Evolutionary conservation across 2,329 filamentous ascomycete genomes (phyloP).

Genomic region (Ceratocystis cacaofunesta): DNA sequence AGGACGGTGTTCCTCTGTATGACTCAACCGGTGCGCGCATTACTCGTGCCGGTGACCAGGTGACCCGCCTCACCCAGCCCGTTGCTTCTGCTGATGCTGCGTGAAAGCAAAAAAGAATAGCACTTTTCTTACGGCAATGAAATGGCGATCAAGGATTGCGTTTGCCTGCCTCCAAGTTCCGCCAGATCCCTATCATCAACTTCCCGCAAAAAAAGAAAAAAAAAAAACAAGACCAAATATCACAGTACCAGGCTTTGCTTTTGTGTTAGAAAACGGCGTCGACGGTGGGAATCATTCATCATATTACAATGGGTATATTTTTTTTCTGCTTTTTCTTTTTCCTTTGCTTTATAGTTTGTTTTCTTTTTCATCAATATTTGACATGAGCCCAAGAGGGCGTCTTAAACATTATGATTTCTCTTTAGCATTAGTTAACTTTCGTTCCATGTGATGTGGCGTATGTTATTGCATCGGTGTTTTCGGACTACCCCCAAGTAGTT

Average conservation of each 20-base stretch:
- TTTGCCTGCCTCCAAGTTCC: background rate
- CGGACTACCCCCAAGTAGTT: background rate
- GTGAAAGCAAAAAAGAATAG: constrained; percentile 26
- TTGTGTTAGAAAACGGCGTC: constrained; percentile 10
- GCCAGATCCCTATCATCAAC: background rate
- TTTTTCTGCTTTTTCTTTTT: constrained; percentile 5
- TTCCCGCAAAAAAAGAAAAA: background rate
- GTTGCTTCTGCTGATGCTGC: constrained; percentile 74
- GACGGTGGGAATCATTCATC: constrained; percentile 5
- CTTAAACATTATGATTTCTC: background rate
- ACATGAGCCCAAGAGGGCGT: background rate
- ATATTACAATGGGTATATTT: background rate
- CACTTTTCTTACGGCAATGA: background rate
- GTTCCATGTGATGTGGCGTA: background rate
- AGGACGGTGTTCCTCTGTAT: constrained; percentile 63
- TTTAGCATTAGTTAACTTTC: background rate
- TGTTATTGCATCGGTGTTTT: background rate
- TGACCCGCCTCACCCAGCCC: constrained; percentile 69
- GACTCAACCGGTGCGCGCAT: constrained; percentile 71
- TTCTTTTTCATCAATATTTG: background rate
- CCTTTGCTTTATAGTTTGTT: background rate
- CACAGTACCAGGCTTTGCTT: constrained; percentile 3
- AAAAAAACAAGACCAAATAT: background rate
- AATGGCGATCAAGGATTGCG: background rate
- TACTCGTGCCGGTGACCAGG: constrained; percentile 70